Percentiles rank a stretch among this genome's conserved stretches.
These are phyloP conservation scores for Globisporangium lucens DNA, from an alignment of 352 stramenopile genomes.

Conservation along the genomic window DNA sequence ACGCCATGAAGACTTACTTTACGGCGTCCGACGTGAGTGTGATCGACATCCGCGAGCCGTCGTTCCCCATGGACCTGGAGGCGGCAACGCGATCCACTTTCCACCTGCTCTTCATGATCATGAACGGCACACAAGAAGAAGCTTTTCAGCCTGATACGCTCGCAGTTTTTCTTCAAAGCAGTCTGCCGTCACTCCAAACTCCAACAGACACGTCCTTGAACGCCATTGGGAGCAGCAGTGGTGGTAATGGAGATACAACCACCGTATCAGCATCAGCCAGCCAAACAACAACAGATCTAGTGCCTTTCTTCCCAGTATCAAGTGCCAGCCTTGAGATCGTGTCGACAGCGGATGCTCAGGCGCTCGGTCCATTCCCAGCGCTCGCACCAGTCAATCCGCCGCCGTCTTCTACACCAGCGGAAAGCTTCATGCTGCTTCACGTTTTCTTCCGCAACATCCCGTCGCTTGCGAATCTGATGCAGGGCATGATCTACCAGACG, in stretches of 20 bases:
- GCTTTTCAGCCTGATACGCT: background rate
- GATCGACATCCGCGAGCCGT: conserved; percentile 22
- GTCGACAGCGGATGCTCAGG: conserved; percentile 16
- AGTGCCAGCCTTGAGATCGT: conserved; percentile 17
- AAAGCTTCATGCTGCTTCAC: conserved; percentile 36
- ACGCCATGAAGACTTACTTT: conserved; percentile 26
- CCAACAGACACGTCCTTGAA: conserved; percentile 7
- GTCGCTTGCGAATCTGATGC: conserved; percentile 27
- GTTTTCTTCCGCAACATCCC: conserved; percentile 46
- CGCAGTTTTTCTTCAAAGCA: conserved; percentile 10
- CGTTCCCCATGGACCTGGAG: conserved; percentile 16
- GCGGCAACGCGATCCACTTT: conserved; percentile 21
- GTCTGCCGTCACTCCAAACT: conserved; percentile 4
- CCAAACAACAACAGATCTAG: background rate
- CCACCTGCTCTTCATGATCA: conserved; percentile 26
- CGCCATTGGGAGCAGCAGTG: background rate
- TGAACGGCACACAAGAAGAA: background rate
- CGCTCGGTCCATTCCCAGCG: conserved; percentile 21
- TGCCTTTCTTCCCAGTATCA: background rate
- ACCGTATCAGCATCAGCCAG: background rate
- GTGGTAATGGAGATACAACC: background rate
- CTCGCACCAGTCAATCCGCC: conserved; percentile 6
- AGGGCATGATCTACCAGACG: conserved; percentile 43
- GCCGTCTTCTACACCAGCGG: conserved; percentile 1
- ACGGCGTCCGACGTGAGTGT: conserved; percentile 21